phyloP scores from a whole-genome alignment of 75 land plant genomes.

The Gnetum montanum region DNA sequence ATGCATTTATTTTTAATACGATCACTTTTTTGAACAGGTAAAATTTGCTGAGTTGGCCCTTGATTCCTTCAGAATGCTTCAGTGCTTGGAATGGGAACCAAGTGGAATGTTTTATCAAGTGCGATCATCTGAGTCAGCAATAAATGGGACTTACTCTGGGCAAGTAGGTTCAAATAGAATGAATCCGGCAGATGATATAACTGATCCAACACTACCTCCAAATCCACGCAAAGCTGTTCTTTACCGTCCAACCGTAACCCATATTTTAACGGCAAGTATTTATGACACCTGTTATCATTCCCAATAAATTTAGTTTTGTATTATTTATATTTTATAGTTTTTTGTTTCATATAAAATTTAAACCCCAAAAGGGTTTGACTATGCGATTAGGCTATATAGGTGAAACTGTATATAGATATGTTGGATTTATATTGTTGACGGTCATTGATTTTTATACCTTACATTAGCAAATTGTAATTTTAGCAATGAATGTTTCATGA shows the following conservation, averaged over 20 bases:
- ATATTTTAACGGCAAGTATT: conserved; percentile 68
- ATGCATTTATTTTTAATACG: too few species aligned
- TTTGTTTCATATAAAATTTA: too few species aligned
- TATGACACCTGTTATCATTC: too few species aligned
- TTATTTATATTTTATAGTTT: too few species aligned
- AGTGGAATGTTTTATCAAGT: conserved; percentile 67
- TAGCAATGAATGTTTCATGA: too few species aligned
- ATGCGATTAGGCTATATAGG: too few species aligned
- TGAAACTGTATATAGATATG: too few species aligned
- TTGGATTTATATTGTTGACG: too few species aligned
- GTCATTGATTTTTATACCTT: too few species aligned
- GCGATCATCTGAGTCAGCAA: conserved; percentile 18
- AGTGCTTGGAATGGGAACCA: conserved; percentile 96
- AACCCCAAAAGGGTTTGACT: too few species aligned
- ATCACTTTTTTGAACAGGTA: conserved; percentile 63
- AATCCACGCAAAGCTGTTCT: conserved; percentile 87
- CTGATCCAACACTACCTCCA: conserved; percentile 82
- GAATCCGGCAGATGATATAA: conserved; percentile 64
- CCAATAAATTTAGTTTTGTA: too few species aligned
- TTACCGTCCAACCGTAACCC: conserved; percentile 73
- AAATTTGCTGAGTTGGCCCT: conserved; percentile 89
- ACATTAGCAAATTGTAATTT: too few species aligned
- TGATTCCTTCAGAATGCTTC: conserved; percentile 91
- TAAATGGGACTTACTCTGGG: conserved; percentile 42
- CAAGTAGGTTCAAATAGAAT: conserved; percentile 49